A percentile compares a stretch with the other conserved stretches of the same genome.
Conservation (phyloP, 306 rosid species). For the Pterocarpus santalinus region DNA sequence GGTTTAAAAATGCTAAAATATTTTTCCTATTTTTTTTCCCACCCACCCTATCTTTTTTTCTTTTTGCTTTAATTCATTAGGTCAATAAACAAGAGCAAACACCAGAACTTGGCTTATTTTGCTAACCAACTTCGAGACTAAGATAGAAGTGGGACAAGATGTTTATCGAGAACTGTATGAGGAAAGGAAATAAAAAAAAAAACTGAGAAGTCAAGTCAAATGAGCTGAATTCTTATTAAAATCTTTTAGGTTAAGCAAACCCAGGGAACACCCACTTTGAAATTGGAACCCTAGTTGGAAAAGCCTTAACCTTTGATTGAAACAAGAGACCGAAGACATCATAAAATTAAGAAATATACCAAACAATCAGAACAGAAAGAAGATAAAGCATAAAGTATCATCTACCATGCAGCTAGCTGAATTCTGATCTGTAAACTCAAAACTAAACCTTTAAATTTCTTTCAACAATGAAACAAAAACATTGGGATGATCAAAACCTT, state of each 20-base stretch:
- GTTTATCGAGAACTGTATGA: neutral
- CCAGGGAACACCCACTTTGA: slow-evolving; percentile 20
- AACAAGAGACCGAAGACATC: neutral
- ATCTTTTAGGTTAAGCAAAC: slow-evolving; percentile 13
- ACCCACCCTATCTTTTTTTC: neutral
- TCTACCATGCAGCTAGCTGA: slow-evolving; percentile 8
- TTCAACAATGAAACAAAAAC: neutral
- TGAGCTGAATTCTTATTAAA: neutral
- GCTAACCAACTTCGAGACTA: neutral
- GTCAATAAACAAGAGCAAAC: slow-evolving; percentile 2
- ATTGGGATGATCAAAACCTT: neutral
- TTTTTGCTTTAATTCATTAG: neutral
- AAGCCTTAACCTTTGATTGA: slow-evolving; percentile 18
- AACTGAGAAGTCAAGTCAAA: neutral
- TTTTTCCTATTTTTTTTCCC: neutral
- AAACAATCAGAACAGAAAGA: neutral
- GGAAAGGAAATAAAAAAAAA: neutral
- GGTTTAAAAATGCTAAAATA: neutral
- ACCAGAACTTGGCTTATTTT: slow-evolving; percentile 8
- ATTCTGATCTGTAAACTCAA: neutral
- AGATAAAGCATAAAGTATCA: neutral
- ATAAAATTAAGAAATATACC: no score
- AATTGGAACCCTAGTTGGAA: slow-evolving; percentile 14
- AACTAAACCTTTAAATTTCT: neutral
- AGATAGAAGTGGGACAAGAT: neutral